Evolutionary conservation across 2,329 filamentous ascomycete species (phyloP), one percentile per base, ranked within the genome.

Genomic region (Colletotrichum sp.): DNA sequence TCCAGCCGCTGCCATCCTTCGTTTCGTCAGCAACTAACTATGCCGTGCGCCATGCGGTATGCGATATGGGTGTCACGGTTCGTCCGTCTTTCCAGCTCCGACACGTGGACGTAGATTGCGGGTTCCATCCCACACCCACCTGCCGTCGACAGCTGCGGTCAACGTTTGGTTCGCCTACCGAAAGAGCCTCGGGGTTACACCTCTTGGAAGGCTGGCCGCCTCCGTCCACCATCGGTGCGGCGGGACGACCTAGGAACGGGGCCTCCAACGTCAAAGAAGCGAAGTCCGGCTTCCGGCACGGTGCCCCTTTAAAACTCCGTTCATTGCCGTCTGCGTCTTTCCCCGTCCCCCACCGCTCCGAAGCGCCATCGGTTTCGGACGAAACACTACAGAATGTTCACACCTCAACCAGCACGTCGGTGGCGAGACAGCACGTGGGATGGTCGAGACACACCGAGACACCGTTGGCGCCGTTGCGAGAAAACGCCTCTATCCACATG

Each of bases 361-460:
- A 66, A 32, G 62, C 36, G n/a, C 28, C 12, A 52, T 28, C 62
- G n/a, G 39, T n/a, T 27, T 65, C 36, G 36, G 27, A 52, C 9
- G 62, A 66, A 15, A 34, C n/a, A 32, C 7, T 22, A 6, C 12
- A 48, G 62, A 52, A 66, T 6, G 60, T 64, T 34, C 60, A 36
- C 27, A 66, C 22, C 62, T 28, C 25, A 15, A 25, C 32, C 34
- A 28, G 28, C 13, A 58, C 64, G 55, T 58, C 30, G 18, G 65
- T 62, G 70, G 70, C 66, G 67, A 15, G 36, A 34, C 67, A 56
- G 8, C 71, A 74, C 71, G 66, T 74, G 71, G 71, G 15, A 43
- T 52, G 10, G 10, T 25, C 66, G 16, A 71, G 70, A 64, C 30
- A 64, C 32, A 12, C 32, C 43, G 58, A 48, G 43, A 74, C n/a